These are phyloP conservation scores for Amoebophrya sp. DNA, from an alignment of 169 alveolate genomes.

Conservation along the genomic window DNA sequence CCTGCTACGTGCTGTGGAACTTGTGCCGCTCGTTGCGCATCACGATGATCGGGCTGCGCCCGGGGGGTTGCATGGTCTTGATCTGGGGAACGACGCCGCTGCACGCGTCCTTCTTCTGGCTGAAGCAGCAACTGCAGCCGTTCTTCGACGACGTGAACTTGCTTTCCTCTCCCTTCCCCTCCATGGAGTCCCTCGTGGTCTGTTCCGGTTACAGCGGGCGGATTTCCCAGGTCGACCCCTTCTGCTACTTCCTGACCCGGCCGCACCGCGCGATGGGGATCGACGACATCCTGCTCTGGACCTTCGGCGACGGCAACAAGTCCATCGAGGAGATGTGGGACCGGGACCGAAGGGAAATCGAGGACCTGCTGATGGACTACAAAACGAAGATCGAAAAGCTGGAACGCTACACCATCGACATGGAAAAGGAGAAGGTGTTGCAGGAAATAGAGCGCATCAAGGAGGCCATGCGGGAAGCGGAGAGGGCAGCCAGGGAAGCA, in stretches of 20 bases:
- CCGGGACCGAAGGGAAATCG: not conserved
- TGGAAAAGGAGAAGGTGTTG: slow-evolving; percentile 13
- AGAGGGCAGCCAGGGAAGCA: not conserved
- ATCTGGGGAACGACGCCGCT: slow-evolving; percentile 16
- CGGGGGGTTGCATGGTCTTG: not conserved
- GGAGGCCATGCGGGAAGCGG: slow-evolving; percentile 9
- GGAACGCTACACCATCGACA: slow-evolving; percentile 3
- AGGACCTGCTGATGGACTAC: not conserved
- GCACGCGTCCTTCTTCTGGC: not conserved
- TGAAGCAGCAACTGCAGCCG: not conserved
- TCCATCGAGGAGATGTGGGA: not conserved
- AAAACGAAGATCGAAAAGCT: not conserved
- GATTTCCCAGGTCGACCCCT: not conserved
- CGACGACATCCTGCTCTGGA: not conserved
- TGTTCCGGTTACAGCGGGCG: not conserved
- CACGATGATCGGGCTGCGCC: slow-evolving; percentile 5
- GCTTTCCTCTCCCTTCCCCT: not conserved
- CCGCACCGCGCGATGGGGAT: not conserved
- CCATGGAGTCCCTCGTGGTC: not conserved
- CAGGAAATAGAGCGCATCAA: not conserved
- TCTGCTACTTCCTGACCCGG: not conserved
- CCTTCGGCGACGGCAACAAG: not conserved
- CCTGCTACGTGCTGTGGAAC: slow-evolving; percentile 5
- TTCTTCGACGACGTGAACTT: not conserved
- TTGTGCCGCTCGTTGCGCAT: not conserved